Evolutionary conservation across 2,329 filamentous ascomycete species (phyloP).

Genomic region (Penicillium concentricum): DNA sequence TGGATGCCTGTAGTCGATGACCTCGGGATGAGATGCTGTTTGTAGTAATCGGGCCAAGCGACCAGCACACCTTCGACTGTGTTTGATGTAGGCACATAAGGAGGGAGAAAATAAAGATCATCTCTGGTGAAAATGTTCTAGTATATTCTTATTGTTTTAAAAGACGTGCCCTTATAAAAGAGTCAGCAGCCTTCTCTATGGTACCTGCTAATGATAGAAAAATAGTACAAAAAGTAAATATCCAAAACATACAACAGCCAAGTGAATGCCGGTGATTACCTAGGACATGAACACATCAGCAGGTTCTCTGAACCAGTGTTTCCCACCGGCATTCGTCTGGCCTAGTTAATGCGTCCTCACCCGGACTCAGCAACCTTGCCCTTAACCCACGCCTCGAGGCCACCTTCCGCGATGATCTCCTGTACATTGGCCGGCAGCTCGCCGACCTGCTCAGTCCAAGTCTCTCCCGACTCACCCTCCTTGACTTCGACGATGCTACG

Average conservation of each 20-base stretch:
- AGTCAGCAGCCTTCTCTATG: neutral
- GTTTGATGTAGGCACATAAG: no score
- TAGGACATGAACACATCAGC: neutral
- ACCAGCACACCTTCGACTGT: no score
- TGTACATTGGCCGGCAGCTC: constrained; percentile 84
- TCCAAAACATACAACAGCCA: neutral
- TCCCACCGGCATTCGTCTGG: neutral
- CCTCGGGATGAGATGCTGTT: no score
- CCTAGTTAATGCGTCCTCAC: neutral
- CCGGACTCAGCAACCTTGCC: constrained; percentile 30
- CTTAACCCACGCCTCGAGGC: constrained; percentile 81
- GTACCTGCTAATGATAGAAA: neutral
- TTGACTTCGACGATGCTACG: constrained; percentile 68
- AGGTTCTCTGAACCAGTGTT: neutral
- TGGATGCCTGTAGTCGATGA: no score
- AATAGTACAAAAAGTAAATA: neutral
- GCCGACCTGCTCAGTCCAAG: constrained; percentile 78
- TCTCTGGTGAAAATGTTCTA: neutral
- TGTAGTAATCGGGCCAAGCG: no score
- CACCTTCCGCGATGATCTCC: constrained; percentile 75
- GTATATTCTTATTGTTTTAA: neutral
- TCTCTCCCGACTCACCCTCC: constrained; percentile 65
- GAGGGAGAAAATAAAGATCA: no score
- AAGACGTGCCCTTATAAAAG: neutral
- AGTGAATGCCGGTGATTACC: neutral